phyloP scores from a whole-genome alignment of 2,329 filamentous ascomycete genomes.

The Sphaerostilbella broomeana region DNA sequence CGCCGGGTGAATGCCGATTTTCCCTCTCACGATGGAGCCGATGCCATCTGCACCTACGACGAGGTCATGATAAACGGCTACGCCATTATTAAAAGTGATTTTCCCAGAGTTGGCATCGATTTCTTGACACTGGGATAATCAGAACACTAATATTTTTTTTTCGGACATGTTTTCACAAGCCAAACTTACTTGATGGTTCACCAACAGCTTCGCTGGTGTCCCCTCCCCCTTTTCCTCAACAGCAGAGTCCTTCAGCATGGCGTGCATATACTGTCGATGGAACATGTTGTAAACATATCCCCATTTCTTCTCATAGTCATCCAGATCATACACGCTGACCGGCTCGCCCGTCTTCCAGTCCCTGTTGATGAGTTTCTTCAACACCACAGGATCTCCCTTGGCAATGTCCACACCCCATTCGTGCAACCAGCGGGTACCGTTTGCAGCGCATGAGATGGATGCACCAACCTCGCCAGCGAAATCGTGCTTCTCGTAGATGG shows the following conservation, averaged over 20 bases:
- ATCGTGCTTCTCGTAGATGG: slow-evolving; percentile 60
- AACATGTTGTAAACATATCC: slow-evolving; percentile 64
- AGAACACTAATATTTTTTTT: neutral
- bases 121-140: slow-evolving; percentile 31
- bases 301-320: slow-evolving; percentile 60
- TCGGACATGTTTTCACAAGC: neutral
- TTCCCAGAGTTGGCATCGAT: slow-evolving; percentile 46
- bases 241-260: slow-evolving; percentile 57
- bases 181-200: slow-evolving; percentile 48
- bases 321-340: slow-evolving; percentile 56
- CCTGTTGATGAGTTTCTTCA: slow-evolving; percentile 60
- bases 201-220: slow-evolving; percentile 42
- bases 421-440: slow-evolving; percentile 62
- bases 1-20: slow-evolving; percentile 55
- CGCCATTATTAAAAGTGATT: slow-evolving; percentile 49
- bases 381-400: slow-evolving; percentile 58
- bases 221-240: slow-evolving; percentile 47
- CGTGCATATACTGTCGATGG: slow-evolving; percentile 62
- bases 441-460: slow-evolving; percentile 61
- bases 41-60: slow-evolving; percentile 62
- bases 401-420: slow-evolving; percentile 60
- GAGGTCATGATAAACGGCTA: slow-evolving; percentile 46
- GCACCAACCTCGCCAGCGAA: slow-evolving; percentile 63
- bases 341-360: slow-evolving; percentile 65
- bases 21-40: slow-evolving; percentile 55